phyloP scores from a whole-genome alignment of 441 rosid genomes.

The Aquilaria agallochum region DNA sequence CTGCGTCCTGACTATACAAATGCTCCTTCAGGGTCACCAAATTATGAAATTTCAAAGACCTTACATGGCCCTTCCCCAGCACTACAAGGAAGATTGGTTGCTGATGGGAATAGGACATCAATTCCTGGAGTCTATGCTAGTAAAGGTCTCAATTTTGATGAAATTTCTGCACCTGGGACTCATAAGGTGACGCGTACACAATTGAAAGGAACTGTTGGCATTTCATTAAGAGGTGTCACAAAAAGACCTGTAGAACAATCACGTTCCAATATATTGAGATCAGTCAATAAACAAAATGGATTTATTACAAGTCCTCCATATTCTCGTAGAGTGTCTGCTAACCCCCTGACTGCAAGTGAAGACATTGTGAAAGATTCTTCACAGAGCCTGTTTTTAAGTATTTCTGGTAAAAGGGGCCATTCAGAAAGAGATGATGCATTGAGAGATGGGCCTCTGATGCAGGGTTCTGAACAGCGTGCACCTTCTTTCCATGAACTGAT shows the following conservation, averaged over 20 bases:
- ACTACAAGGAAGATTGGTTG: slow-evolving; percentile 39
- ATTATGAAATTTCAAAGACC: slow-evolving; percentile 39
- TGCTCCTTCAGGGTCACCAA: slow-evolving; percentile 25
- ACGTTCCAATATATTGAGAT: slow-evolving; percentile 29
- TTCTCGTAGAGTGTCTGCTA: slow-evolving; percentile 30
- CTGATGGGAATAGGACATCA: slow-evolving; percentile 33
- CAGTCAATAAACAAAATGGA: slow-evolving; percentile 48
- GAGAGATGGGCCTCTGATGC: too few relatives aligned
- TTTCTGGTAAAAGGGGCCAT: slow-evolving; percentile 40
- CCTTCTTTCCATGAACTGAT: slow-evolving; percentile 40
- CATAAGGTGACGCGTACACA: slow-evolving; percentile 33
- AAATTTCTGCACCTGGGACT: slow-evolving; percentile 30
- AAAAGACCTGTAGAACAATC: slow-evolving; percentile 26
- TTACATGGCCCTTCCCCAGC: slow-evolving; percentile 25
- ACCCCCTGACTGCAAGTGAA: slow-evolving; percentile 26
- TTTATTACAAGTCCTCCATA: slow-evolving; percentile 31
- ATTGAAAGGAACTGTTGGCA: slow-evolving; percentile 30
- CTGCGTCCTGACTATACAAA: slow-evolving; percentile 17
- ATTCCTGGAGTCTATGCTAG: slow-evolving; percentile 26
- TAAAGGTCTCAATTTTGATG: slow-evolving; percentile 30
- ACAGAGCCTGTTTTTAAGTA: slow-evolving; percentile 20
- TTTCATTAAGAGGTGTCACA: slow-evolving; percentile 23
- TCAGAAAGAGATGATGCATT: slow-evolving; percentile 23
- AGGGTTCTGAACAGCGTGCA: slow-evolving; percentile 16
- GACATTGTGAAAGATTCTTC: slow-evolving; percentile 34